A percentile compares a stretch with the other conserved stretches of the same genome.
These are phyloP conservation scores for Oemleria cerasiformis DNA, from an alignment of 306 rosid genomes.

Conservation along the genomic window DNA sequence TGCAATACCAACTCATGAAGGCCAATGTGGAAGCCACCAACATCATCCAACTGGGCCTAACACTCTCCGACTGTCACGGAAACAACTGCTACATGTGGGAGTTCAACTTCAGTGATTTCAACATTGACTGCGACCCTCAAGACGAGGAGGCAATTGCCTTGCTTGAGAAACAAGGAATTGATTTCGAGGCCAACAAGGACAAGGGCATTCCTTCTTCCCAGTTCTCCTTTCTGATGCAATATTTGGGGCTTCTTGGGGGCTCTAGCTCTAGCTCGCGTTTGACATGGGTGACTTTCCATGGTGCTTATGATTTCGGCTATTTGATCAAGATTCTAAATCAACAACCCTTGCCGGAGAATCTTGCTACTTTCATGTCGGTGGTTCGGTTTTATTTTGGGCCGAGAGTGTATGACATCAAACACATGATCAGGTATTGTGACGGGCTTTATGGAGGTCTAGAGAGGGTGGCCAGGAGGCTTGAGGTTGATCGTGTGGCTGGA, in stretches of 20 bases:
- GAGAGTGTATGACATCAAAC: not conserved
- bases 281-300: constrained; percentile 11
- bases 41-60: constrained; percentile 11
- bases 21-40: constrained; percentile 5
- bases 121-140: not conserved
- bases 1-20: constrained; percentile 1
- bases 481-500: not conserved
- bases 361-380: not conserved
- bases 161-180: not conserved
- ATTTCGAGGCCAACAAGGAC: not conserved
- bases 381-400: not conserved
- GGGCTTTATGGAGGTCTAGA: constrained; percentile 4
- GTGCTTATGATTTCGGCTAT: constrained; percentile 3
- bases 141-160: not conserved
- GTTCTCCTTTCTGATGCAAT: not conserved
- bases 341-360: not conserved
- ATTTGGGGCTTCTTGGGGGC: not conserved
- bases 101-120: constrained; percentile 18
- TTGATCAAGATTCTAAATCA: constrained; percentile 6
- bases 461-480: not conserved
- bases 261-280: not conserved
- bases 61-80: not conserved
- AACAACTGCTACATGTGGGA: not conserved
- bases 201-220: not conserved
- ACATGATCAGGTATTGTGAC: not conserved